Evolutionary conservation across 805 yeast genomes (phyloP).

Genomic region (Henningerozyma blattae): DNA sequence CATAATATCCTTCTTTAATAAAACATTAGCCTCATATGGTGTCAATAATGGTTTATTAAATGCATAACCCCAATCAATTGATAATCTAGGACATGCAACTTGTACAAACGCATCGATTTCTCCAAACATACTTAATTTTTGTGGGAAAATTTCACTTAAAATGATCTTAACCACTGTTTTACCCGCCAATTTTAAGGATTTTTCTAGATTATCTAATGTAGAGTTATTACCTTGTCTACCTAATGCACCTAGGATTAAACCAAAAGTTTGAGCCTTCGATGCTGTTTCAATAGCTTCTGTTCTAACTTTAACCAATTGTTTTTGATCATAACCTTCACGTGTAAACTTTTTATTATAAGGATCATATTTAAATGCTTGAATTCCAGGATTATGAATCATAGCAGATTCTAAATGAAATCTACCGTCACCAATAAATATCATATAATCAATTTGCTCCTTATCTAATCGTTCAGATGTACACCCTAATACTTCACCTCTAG

Average conservation of each 20-base stretch:
- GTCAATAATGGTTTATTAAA: conserved; percentile 84
- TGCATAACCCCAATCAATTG: conserved; percentile 99
- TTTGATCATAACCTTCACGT: conserved; percentile 75
- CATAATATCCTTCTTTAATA: conserved; percentile 57
- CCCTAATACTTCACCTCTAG: conserved; percentile 93
- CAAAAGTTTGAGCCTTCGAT: conserved; percentile 47
- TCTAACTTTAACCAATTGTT: conserved; percentile 65
- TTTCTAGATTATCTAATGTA: conserved; percentile 60
- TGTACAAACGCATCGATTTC: conserved; percentile 93
- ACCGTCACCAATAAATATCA: conserved; percentile 93
- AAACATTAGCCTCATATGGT: conserved; percentile 92
- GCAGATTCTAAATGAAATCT: conserved; percentile 90
- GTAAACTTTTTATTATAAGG: conserved; percentile 92
- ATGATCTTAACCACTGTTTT: conserved; percentile 68
- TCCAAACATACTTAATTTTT: conserved; percentile 80
- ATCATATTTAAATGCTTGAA: conserved; percentile 89
- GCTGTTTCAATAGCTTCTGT: conserved; percentile 64
- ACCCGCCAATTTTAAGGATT: conserved; percentile 39
- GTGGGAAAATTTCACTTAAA: conserved; percentile 87
- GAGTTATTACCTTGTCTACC: conserved; percentile 90
- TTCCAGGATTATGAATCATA: conserved; percentile 91
- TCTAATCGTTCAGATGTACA: conserved; percentile 84
- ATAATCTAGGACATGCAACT: conserved; percentile 92
- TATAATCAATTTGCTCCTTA: conserved; percentile 52
- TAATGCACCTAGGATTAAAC: conserved; percentile 80